These are phyloP conservation scores for Solanum pennellii DNA, from an alignment of 257 asterid species.

Conservation along the genomic window DNA sequence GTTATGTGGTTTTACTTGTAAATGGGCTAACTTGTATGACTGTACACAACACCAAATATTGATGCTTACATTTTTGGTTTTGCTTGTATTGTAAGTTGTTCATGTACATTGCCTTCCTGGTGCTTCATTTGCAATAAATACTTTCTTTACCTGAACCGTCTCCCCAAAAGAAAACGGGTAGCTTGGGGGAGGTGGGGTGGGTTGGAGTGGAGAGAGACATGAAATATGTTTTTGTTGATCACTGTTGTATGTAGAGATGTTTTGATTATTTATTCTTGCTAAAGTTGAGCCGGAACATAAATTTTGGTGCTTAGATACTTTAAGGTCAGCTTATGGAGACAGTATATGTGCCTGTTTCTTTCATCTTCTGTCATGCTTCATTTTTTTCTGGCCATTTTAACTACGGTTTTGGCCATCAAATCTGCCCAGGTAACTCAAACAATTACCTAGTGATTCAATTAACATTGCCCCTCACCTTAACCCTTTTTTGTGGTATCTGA, in stretches of 20 bases:
- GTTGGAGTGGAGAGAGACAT: background rate
- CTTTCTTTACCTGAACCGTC: background rate
- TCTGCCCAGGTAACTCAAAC: constrained; percentile 52
- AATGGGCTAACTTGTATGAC: background rate
- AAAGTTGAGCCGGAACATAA: background rate
- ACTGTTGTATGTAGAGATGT: background rate
- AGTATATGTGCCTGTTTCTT: background rate
- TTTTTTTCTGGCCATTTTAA: background rate
- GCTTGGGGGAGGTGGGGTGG: background rate
- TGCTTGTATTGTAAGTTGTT: background rate
- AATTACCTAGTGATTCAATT: background rate
- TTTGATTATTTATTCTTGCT: background rate
- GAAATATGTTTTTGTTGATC: background rate
- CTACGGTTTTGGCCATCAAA: constrained; percentile 29
- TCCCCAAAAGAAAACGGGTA: background rate
- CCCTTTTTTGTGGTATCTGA: background rate
- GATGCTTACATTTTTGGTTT: background rate
- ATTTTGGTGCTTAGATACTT: background rate
- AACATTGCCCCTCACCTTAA: background rate
- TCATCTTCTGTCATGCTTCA: background rate
- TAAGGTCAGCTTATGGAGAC: background rate
- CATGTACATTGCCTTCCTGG: background rate
- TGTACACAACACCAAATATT: background rate
- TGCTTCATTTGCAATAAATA: background rate
- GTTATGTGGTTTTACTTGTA: background rate